Base-by-base conservation (phyloP, 352 stramenopile genomes). In the Pythium sp. region DNA sequence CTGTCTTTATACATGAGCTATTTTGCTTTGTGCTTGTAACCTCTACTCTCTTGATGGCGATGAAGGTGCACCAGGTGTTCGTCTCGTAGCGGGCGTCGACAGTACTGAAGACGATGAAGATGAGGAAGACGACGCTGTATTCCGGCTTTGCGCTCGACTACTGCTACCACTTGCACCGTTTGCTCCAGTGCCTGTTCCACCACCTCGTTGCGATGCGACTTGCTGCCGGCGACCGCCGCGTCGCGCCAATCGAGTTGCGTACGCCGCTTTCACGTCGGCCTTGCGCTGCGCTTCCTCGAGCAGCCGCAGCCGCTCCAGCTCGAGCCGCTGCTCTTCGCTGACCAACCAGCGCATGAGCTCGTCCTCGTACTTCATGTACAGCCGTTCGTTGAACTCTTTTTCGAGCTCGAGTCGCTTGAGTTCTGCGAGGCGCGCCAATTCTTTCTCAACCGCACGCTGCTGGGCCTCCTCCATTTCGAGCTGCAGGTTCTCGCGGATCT, bases 341-440 rank as follows among this genome's bases (percentile, higher is more conserved):
- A 82, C 62, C 58, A 89, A 59, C 84, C 84, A 93, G 38, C 72
- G 69, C 74, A 77, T 87, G 64, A 77, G 78, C 61, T 91, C 79
- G 54, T 93, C 82, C 64, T 93, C 81, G 68, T 90, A 93, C 67
- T 86, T 78, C 78, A 93, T 89, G 43, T 75, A 71, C 57, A 85
- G 72, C 34, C 64, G 69, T 70, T 93, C 84, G 32, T 83, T 72
- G 43, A 79, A 67, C 69, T 93, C 79, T 3, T 75, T 78, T 30
- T 79, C 73, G 5, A 72, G 60, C 41, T 89, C 82, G 12, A 79
- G 67, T 3, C 69, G 67, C 32, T 68, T 64, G 46, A 75, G 69
- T 54, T 84, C 75, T 0, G 72, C 72, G 38, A 83, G 69, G 12
- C 74, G 75, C 0, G 67, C 79, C 2, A 82, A 75, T 64, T 90